These are phyloP conservation scores for Cicer pinnatifidum DNA, from an alignment of 306 rosid genomes.

Conservation along the genomic window DNA sequence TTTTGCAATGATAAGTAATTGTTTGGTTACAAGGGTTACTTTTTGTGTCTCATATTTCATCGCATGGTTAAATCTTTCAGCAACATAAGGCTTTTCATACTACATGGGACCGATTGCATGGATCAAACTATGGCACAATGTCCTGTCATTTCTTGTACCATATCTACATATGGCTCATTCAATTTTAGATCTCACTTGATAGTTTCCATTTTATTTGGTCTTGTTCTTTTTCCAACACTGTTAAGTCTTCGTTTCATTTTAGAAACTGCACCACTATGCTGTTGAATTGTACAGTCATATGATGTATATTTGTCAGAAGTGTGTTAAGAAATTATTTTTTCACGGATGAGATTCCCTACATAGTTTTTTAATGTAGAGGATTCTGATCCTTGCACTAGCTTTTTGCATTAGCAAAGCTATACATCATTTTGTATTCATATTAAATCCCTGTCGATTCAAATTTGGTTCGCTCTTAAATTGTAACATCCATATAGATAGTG, in stretches of 20 bases:
- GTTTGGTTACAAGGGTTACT: slow-evolving; percentile 5
- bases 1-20: slow-evolving; percentile 12
- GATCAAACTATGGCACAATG: not conserved
- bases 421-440: slow-evolving; percentile 15
- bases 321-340: not conserved
- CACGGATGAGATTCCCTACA: not conserved
- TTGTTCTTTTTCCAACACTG: not conserved
- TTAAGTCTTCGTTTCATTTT: slow-evolving; percentile 4
- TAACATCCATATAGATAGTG: slow-evolving; percentile 15
- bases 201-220: not conserved
- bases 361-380: not conserved
- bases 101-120: not conserved
- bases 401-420: slow-evolving; percentile 29
- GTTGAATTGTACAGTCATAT: not conserved
- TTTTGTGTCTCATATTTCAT: not conserved
- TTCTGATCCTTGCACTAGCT: not conserved
- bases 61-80: not conserved
- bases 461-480: slow-evolving; percentile 8
- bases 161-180: not conserved
- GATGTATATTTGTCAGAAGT: not conserved
- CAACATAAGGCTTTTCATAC: not conserved
- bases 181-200: not conserved
- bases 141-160: not conserved
- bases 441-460: not conserved
- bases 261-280: not conserved